Evolutionary conservation across 2,329 filamentous ascomycete genomes (phyloP).

Genomic region (Penicillium griseofulvum): DNA sequence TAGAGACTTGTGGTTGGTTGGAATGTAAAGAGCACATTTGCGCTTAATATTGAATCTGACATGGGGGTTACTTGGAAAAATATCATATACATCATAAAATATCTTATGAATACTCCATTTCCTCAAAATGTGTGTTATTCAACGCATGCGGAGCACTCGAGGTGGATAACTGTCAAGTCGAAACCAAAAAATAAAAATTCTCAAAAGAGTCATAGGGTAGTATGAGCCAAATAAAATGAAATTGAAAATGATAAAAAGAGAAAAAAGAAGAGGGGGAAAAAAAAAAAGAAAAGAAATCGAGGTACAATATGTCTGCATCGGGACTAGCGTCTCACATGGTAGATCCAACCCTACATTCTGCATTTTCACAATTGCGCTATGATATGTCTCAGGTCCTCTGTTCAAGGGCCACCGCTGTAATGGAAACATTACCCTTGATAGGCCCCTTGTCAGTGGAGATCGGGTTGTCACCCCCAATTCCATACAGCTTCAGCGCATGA

Average conservation of each 20-base stretch:
- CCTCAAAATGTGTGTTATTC: not conserved
- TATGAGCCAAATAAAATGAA: slow-evolving; percentile 5
- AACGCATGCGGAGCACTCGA: not conserved
- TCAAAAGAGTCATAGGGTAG: slow-evolving; percentile 3
- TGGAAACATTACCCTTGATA: slow-evolving; percentile 15
- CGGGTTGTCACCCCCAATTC: slow-evolving; percentile 22
- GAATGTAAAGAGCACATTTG: slow-evolving; percentile 12
- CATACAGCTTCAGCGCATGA: slow-evolving; percentile 27
- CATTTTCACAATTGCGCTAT: not conserved
- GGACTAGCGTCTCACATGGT: slow-evolving; percentile 17
- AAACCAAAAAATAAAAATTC: not conserved
- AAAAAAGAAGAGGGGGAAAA: not conserved
- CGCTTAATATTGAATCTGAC: not conserved
- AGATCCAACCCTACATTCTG: slow-evolving; percentile 18
- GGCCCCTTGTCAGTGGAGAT: slow-evolving; percentile 4
- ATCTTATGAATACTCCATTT: not conserved
- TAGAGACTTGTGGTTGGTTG: not conserved
- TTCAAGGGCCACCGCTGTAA: slow-evolving; percentile 20
- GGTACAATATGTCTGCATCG: slow-evolving; percentile 5
- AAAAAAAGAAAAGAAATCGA: not conserved
- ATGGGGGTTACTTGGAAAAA: not conserved
- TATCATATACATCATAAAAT: not conserved
- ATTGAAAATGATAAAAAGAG: not conserved
- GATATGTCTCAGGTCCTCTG: not conserved
- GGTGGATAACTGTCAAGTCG: not conserved